Conservation (phyloP, 2,329 filamentous ascomycete species). For the Harringtonia lauricola region DNA sequence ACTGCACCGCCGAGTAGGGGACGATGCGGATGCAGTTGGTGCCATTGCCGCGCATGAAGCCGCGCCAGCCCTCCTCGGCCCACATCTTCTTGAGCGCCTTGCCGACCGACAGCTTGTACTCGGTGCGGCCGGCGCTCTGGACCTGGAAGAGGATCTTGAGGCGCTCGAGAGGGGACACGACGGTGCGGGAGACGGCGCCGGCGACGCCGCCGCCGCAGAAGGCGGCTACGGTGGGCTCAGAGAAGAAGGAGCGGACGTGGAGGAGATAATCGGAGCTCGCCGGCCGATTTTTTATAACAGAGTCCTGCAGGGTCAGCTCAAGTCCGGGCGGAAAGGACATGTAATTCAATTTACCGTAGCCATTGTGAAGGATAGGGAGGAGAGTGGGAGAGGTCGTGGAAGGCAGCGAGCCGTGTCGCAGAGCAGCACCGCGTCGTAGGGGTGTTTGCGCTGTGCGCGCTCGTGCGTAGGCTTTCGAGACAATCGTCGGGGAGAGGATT, state of each 20-base stretch:
- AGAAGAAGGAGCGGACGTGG: constrained; percentile 41
- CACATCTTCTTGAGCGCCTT: constrained; percentile 92
- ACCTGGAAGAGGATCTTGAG: constrained; percentile 98
- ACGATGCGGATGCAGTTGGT: constrained; percentile 98
- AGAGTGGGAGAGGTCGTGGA: no score
- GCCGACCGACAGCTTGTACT: constrained; percentile 86
- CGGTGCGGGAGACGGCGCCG: constrained; percentile 92
- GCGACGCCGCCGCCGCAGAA: constrained; percentile 92
- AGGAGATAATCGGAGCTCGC: constrained; percentile 15
- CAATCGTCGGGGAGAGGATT: no score
- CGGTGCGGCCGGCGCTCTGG: constrained; percentile 78
- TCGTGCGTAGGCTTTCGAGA: no score
- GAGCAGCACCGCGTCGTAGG: neutral
- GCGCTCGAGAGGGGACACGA: constrained; percentile 90
- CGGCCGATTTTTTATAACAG: constrained; percentile 9
- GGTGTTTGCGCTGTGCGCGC: no score
- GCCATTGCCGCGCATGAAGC: constrained; percentile 95
- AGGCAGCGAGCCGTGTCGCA: no score
- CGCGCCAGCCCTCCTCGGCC: constrained; percentile 90
- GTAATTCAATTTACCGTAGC: neutral
- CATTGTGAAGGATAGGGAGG: neutral
- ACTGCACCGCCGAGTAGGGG: constrained; percentile 95
- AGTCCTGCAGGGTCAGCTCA: constrained; percentile 1
- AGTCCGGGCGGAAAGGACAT: neutral
- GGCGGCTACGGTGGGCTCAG: constrained; percentile 78